Evolutionary conservation across 1,139 yeast species (phyloP).

Genomic region (Protomyces pachydermus): DNA sequence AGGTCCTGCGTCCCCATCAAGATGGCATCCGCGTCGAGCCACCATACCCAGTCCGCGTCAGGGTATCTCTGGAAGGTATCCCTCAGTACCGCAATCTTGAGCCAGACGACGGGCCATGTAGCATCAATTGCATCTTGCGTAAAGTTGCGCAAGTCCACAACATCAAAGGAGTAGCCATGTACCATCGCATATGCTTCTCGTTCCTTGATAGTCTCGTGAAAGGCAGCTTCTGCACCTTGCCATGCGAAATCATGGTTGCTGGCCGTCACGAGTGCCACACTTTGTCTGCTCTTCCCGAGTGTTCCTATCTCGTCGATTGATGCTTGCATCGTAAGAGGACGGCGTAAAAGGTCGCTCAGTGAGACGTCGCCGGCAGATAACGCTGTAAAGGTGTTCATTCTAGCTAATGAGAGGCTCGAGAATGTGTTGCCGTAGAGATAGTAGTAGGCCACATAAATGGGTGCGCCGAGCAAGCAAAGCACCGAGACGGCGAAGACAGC

Average conservation of each 20-base stretch:
- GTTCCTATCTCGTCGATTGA: too few relatives aligned
- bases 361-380: too few relatives aligned
- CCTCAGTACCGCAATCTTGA: not conserved
- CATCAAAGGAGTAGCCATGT: not conserved
- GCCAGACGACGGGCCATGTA: not conserved
- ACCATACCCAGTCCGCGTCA: conserved; percentile 24
- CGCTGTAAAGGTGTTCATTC: too few relatives aligned
- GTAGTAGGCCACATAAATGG: too few relatives aligned
- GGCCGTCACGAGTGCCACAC: not conserved
- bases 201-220: not conserved
- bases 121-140: not conserved
- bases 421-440: too few relatives aligned
- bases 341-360: too few relatives aligned
- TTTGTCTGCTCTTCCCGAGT: too few relatives aligned
- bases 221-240: not conserved
- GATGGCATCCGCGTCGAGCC: conserved; percentile 33
- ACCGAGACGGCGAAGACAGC: too few relatives aligned
- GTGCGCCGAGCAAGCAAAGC: too few relatives aligned
- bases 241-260: not conserved
- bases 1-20: conserved; percentile 36
- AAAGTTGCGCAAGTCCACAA: not conserved
- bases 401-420: too few relatives aligned
- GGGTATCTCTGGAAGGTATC: not conserved
- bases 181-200: not conserved
- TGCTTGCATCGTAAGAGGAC: too few relatives aligned